A percentile compares a stretch with the other conserved stretches of the same genome.
These are phyloP conservation scores for Dothistroma septosporum DNA, from an alignment of 2,329 filamentous ascomycete genomes.

Conservation along the genomic window DNA sequence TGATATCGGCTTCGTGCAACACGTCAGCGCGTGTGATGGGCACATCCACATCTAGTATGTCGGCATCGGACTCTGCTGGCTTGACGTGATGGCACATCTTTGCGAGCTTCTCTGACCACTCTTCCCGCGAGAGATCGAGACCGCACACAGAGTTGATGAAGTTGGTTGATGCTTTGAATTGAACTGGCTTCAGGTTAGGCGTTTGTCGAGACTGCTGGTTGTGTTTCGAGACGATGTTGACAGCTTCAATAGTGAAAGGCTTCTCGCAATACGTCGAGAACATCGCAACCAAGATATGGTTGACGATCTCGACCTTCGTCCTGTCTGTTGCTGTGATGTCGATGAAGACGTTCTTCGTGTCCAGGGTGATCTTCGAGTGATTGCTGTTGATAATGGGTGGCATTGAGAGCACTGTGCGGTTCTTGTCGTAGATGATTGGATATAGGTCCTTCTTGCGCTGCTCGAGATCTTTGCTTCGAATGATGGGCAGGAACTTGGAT, in stretches of 20 bases:
- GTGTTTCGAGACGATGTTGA: slow-evolving; percentile 88
- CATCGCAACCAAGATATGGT: slow-evolving; percentile 94
- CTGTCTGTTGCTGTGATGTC: slow-evolving; percentile 94
- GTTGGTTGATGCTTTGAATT: slow-evolving; percentile 76
- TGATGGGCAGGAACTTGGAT: slow-evolving; percentile 86
- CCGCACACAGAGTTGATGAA: slow-evolving; percentile 95
- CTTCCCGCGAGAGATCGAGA: slow-evolving; percentile 66
- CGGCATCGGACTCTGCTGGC: slow-evolving; percentile 64
- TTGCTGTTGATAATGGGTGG: slow-evolving; percentile 97
- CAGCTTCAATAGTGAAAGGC: slow-evolving; percentile 86
- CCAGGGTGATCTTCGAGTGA: slow-evolving; percentile 84
- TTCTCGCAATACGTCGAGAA: slow-evolving; percentile 89
- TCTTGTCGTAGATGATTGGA: slow-evolving; percentile 89
- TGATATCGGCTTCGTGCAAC: slow-evolving; percentile 93
- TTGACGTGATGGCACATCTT: slow-evolving; percentile 86
- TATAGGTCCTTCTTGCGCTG: slow-evolving; percentile 67
- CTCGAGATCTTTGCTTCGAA: slow-evolving; percentile 57
- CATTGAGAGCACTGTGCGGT: slow-evolving; percentile 81
- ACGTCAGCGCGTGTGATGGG: slow-evolving; percentile 91
- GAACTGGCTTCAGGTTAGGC: slow-evolving; percentile 72
- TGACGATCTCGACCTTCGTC: slow-evolving; percentile 94
- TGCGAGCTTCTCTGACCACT: slow-evolving; percentile 73
- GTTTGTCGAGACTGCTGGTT: slow-evolving; percentile 78
- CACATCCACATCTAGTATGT: slow-evolving; percentile 70
- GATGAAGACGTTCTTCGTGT: slow-evolving; percentile 93